A percentile compares a stretch with the other conserved stretches of the same genome.
Conservation (phyloP, 352 stramenopile species). For the Phytophthora sojae region DNA sequence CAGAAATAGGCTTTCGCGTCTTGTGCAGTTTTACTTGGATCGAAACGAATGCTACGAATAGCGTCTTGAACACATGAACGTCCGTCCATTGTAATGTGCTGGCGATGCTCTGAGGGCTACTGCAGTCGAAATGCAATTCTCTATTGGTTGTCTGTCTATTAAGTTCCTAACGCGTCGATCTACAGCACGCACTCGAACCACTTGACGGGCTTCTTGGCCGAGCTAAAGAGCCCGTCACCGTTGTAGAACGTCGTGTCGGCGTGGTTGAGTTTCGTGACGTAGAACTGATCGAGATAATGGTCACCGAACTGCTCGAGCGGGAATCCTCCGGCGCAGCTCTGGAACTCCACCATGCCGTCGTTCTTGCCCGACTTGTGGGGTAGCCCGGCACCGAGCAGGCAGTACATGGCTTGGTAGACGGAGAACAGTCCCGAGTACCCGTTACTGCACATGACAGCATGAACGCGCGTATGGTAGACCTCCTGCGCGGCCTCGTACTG, state of each 20-base stretch:
- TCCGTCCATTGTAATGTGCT: neutral
- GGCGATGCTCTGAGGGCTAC: neutral
- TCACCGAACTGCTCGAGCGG: conserved; percentile 40
- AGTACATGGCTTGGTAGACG: conserved; percentile 38
- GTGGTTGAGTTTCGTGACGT: conserved; percentile 72
- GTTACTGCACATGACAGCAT: conserved; percentile 53
- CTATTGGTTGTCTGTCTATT: conserved; percentile 10
- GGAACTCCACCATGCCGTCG: conserved; percentile 59
- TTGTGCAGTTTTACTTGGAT: conserved; percentile 6
- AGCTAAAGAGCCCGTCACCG: conserved; percentile 59
- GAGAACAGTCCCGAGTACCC: conserved; percentile 49
- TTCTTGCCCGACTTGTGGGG: conserved; percentile 51
- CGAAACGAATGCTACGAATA: conserved; percentile 2
- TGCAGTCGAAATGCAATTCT: conserved; percentile 5
- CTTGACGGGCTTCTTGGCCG: conserved; percentile 64
- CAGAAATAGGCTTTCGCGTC: conserved; percentile 19
- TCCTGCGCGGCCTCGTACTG: conserved; percentile 42
- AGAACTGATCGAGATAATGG: conserved; percentile 56
- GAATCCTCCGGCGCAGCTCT: conserved; percentile 60
- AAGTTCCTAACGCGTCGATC: conserved; percentile 3
- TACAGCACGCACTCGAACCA: conserved; percentile 81
- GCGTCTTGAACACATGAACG: neutral
- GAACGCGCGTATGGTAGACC: conserved; percentile 41
- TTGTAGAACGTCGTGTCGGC: conserved; percentile 69
- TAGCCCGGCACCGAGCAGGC: conserved; percentile 33